These are phyloP conservation scores for Leptoxyphium fumago DNA, from an alignment of 2,329 filamentous ascomycete species.

Conservation along the genomic window DNA sequence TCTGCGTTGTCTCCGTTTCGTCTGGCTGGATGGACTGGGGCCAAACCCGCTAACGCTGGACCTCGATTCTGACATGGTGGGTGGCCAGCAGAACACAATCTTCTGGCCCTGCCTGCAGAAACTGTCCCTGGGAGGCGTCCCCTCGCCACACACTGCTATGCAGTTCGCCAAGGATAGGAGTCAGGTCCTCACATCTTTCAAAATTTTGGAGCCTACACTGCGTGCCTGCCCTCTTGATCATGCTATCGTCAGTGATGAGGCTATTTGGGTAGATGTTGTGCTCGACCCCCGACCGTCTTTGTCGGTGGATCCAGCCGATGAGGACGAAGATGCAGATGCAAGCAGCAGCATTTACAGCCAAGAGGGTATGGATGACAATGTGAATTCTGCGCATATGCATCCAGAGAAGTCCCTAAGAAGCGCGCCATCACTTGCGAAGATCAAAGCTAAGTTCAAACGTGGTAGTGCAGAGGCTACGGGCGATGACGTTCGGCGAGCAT, in stretches of 20 bases:
- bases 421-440: no score
- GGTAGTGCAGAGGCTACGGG: no score
- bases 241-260: neutral
- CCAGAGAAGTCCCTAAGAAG: no score
- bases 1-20: slow-evolving; percentile 13
- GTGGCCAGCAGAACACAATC: slow-evolving; percentile 4
- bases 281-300: neutral
- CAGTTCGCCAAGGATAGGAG: neutral
- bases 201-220: neutral
- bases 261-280: neutral
- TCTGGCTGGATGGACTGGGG: slow-evolving; percentile 17
- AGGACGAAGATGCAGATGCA: neutral
- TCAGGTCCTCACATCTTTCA: neutral
- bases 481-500: no score
- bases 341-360: neutral
- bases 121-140: slow-evolving; percentile 9
- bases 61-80: slow-evolving; percentile 6
- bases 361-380: neutral
- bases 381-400: no score
- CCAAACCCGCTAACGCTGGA: slow-evolving; percentile 17
- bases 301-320: neutral
- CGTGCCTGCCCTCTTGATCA: neutral
- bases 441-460: no score
- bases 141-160: neutral
- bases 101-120: slow-evolving; percentile 11